Percentiles rank a stretch among this genome's conserved stretches.
Conservation (phyloP, 2,329 filamentous ascomycete species). For the Colletotrichum camelliae region DNA sequence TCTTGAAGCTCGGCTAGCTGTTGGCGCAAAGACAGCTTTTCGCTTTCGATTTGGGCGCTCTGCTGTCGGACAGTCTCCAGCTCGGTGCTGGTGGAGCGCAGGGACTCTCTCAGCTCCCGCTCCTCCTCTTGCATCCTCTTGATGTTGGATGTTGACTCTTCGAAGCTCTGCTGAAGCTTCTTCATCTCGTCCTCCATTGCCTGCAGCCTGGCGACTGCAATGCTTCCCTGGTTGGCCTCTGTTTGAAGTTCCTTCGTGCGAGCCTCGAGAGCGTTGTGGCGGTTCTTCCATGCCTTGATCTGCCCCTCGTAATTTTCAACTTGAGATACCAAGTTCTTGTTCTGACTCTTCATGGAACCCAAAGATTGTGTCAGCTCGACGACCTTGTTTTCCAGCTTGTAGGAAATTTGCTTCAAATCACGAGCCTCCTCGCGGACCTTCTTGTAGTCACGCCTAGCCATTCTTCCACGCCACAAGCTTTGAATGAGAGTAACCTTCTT, state of each 20-base stretch:
- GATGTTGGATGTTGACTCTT: constrained; percentile 88
- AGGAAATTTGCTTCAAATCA: constrained; percentile 98
- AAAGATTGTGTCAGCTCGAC: constrained; percentile 95
- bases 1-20: constrained; percentile 91
- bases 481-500: constrained; percentile 89
- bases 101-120: constrained; percentile 80
- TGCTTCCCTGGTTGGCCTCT: constrained; percentile 97
- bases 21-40: constrained; percentile 84
- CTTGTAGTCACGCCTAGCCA: constrained; percentile 86
- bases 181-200: constrained; percentile 96
- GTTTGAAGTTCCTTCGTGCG: constrained; percentile 93
- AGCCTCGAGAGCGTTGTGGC: constrained; percentile 88
- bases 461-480: constrained; percentile 88
- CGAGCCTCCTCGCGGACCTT: constrained; percentile 90
- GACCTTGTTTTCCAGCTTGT: constrained; percentile 99
- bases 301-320: constrained; percentile 96
- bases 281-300: constrained; percentile 93
- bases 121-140: constrained; percentile 96
- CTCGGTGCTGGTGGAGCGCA: constrained; percentile 80
- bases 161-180: constrained; percentile 85
- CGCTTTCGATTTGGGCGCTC: constrained; percentile 78
- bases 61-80: constrained; percentile 79
- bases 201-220: constrained; percentile 86
- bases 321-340: constrained; percentile 86
- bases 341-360: constrained; percentile 91